Evolutionary conservation across 2,329 filamentous ascomycete species (phyloP).

Genomic region (Remersonia thermophila): DNA sequence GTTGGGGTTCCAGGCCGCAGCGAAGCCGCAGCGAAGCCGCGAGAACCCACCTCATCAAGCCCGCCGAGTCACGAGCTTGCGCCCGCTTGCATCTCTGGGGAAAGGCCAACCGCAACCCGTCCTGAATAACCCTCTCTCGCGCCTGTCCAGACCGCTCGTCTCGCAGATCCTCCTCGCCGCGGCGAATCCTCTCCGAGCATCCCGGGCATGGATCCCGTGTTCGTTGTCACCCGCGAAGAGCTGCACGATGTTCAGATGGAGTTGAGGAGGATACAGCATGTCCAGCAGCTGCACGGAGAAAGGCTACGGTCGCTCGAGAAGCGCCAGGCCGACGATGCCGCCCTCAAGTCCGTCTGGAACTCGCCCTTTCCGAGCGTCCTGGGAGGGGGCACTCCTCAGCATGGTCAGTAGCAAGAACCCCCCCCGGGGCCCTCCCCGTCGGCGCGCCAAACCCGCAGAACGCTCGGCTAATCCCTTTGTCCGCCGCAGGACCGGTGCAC

Average conservation of each 20-base stretch:
- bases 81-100: neutral
- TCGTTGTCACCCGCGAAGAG: conserved; percentile 48
- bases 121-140: conserved; percentile 5
- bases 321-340: conserved; percentile 54
- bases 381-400: conserved; percentile 68
- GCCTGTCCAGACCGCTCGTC: conserved; percentile 3
- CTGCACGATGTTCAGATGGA: conserved; percentile 59
- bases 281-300: conserved; percentile 50
- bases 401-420: conserved; percentile 54
- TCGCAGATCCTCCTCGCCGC: neutral
- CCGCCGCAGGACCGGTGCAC: conserved; percentile 57
- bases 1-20: conserved; percentile 15
- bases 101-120: neutral
- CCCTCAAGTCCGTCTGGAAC: conserved; percentile 78
- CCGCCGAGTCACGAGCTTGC: neutral
- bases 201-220: conserved; percentile 51
- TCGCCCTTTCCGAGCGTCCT: conserved; percentile 84
- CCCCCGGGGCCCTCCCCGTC: too few relatives aligned
- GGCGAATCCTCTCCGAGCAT: neutral
- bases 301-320: conserved; percentile 50
- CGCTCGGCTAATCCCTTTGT: neutral
- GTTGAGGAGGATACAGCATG: conserved; percentile 53
- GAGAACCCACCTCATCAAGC: neutral
- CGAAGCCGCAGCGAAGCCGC: conserved; percentile 2
- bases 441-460: too few relatives aligned